These are phyloP conservation scores for Saccharomyces hybrid DNA, from an alignment of 1,139 yeast species.

Conservation along the genomic window DNA sequence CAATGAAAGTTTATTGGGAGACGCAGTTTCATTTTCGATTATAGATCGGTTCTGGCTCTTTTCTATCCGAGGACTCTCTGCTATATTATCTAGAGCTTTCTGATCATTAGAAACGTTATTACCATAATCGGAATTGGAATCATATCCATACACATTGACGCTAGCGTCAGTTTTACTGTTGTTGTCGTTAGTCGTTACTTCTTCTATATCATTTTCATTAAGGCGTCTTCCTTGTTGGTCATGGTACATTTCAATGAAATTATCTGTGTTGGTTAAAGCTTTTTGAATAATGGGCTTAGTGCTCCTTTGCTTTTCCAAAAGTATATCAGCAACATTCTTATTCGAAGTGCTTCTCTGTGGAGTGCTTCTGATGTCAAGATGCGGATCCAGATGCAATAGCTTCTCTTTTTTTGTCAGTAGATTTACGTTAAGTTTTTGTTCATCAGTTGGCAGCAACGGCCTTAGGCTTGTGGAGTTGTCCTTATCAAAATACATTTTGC, in stretches of 20 bases:
- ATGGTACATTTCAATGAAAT: constrained; percentile 20
- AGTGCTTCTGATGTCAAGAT: constrained; percentile 2
- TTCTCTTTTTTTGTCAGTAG: constrained; percentile 1
- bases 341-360: constrained; percentile 15
- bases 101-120: constrained; percentile 38
- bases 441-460: constrained; percentile 23
- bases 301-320: constrained; percentile 3
- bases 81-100: background rate
- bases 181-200: constrained; percentile 13
- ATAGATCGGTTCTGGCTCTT: background rate
- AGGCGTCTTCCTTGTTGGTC: constrained; percentile 4
- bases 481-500: constrained; percentile 3
- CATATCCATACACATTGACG: constrained; percentile 2
- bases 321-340: constrained; percentile 13
- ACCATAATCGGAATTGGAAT: constrained; percentile 41
- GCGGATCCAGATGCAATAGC: background rate
- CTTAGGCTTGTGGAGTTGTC: constrained; percentile 7
- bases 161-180: background rate
- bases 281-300: constrained; percentile 13
- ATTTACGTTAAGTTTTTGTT: constrained; percentile 11
- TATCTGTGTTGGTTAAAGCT: constrained; percentile 24
- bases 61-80: background rate
- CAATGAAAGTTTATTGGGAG: background rate
- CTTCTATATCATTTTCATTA: constrained; percentile 6
- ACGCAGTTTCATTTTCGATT: constrained; percentile 32